Evolutionary conservation across 148 eudicot species (phyloP).

Genomic region (Limonium bicolor): DNA sequence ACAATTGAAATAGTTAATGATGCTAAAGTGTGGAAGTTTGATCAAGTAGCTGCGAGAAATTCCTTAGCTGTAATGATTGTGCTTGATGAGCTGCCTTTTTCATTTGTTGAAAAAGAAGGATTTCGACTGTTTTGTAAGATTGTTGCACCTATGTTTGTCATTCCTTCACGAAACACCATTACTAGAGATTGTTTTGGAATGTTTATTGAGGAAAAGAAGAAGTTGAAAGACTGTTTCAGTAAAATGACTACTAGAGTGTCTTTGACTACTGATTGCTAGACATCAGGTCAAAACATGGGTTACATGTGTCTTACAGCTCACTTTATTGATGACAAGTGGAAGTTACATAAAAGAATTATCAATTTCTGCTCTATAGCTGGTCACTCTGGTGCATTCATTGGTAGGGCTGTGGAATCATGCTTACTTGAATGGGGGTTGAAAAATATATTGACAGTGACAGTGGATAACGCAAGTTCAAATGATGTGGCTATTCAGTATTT

Average conservation of each 20-base stretch:
- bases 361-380: neutral
- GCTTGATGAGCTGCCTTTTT: neutral
- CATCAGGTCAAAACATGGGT: too few species aligned
- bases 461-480: constrained; percentile 3
- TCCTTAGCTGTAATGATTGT: neutral
- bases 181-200: neutral
- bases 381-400: constrained; percentile 2
- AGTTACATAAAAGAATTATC: constrained; percentile 2
- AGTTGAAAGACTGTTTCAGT: neutral
- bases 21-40: too few species aligned
- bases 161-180: neutral
- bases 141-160: neutral
- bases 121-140: neutral
- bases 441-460: constrained; percentile 4
- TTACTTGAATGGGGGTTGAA: constrained; percentile 3
- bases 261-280: neutral
- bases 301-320: constrained; percentile 1
- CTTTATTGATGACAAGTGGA: constrained; percentile 1
- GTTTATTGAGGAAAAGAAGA: neutral
- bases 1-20: too few species aligned
- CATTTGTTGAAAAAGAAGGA: neutral
- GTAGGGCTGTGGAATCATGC: constrained; percentile 1
- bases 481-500: neutral
- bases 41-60: neutral
- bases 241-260: constrained; percentile 1